Evolutionary conservation across 371 early-diverging fungal species (phyloP), one percentile per base, ranked within the genome.

Genomic region (Circinella minor): DNA sequence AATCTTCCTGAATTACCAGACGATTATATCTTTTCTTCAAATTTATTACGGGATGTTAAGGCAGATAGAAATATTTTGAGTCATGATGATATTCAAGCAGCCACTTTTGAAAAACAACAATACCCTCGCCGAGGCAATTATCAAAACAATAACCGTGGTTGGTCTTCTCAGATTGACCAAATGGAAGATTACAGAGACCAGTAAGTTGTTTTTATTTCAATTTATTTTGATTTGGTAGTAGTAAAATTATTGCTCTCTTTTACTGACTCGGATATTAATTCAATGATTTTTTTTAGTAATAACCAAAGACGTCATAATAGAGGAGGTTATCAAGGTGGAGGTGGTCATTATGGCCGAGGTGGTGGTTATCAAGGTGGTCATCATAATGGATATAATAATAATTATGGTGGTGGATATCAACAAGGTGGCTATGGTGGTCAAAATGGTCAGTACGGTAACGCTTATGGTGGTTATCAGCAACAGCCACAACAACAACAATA

Each of bases 21-120:
- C 27, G 83, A 77, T 4, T 81, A 72, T 54, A 43, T 76, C 3
- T 86, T 86, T 66, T 76, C 81, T 38, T 77, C 89, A 10, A 61
- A 71, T n/a, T 72, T 91, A 60, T 79, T 91, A 55, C 83, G 80
- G 63, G 83, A 84, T 20, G 78, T 88, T 55, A 86, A 87, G 60
- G 72, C 81, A n/a, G 75, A 77, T 20, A 71, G 71, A 34, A 72
- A 74, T 38, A 78, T 73, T 0, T 74, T 91, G 20, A 76, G 71
- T 3, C 78, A 80, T 36, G 87, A 88, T 49, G 91, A 91, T 77
- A 63, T 87, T 17, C 84, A 86, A 46, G 70, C 74, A 61, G 87
- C 89, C 34, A 86, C 81, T 4, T 84, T 84, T 73, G 84, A 84
- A 65, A 84, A 81, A 80, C 18, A 71, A 54, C 55, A 51, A 51